Evolutionary conservation across 1,284 basidiomycete species (phyloP), one percentile per base, ranked within the genome.

Genomic region (Cutaneotrichosporon arboriforme): DNA sequence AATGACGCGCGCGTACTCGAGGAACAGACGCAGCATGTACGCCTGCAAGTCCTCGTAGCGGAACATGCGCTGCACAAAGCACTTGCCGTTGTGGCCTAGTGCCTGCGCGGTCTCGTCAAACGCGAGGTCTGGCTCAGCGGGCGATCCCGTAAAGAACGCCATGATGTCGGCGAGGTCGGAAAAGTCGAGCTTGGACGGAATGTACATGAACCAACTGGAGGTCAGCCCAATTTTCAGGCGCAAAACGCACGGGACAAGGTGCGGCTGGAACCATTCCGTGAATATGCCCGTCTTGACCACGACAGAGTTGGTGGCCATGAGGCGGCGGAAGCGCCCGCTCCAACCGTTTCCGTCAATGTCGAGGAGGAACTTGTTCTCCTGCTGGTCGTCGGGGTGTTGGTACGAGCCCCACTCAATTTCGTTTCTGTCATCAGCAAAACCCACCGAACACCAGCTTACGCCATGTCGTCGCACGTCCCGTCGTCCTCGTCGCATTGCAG

Each of bases 261-360:
- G 70, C 8, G 72, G 68, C 53, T 74, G 67, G 50, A 69, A 73
- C 71, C 68, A 74, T 54, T 72, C 72, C 4, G 69, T 69, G 54
- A 75, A 74, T 43, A 76, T 67, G 14, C 69, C 72, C n/a, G 69
- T 64, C 53, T 79, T 79, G 64, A 79, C 68, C n/a, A 77, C 73
- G 13, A 77, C 60, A 12, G 73, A 73, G 49, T 76, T 77, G 34
- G 74, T 77, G 33, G 67, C 68, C 73, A 78, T 75, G 23, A 79
- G 60, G 4, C 63, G 55, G 10, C 66, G 54, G 58, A 74, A 72
- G 20, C 70, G 67, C 7, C 68, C 70, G 52, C 68, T 72, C 76
- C 74, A 77, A 2, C 73, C 75, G 59, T 78, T 78, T 1, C 78
- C 76, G 55, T 76, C 75, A 17, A 75, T 65, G 51, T 66, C 67